Base-by-base conservation (phyloP, 352 stramenopile species). In the Globisporangium takayamanum region DNA sequence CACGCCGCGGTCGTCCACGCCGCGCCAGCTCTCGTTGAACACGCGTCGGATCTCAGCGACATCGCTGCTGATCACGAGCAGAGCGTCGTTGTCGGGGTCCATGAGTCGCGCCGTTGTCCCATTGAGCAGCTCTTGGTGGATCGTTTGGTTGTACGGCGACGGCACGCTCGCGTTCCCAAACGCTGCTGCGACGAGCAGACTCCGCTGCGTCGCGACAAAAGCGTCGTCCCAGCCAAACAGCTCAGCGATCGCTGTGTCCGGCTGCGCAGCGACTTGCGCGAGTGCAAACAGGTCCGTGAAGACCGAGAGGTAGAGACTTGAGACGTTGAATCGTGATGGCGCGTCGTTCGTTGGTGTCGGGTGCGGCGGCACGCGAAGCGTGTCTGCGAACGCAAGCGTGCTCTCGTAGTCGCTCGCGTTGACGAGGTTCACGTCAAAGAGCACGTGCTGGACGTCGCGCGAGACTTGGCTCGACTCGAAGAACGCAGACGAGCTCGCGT, bases 191-290 rank as follows among this genome's bases (percentile, higher is more conserved):
- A 65, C 46, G 0, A 88, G 63, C 39, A 62, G 49, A 3, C 47
- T 39, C 33, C 69, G 70, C 16, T 78, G 66, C 5, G 41, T 22
- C 0, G 49, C 44, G 0, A 78, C 57, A 45, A 86, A 88, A 10
- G 42, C 47, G 45, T 80, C 63, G 20, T 85, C 74, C 76, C 74
- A 90, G 0, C 59, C 66, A 73, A 88, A 90, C 12, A 88, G 59
- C 15, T 68, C 49, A 1, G 64, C 33, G 4, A 87, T 56, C 0
- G 74, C 76, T 7, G 47, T 60, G 8, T 65, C 57, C 0, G 52
- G 4, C 22, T 76, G 30, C 7, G 50, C 50, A 3, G 69, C 63
- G 5, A 67, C 42, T 0, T 48, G 52, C 25, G 78, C 69, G 0
- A 92, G 53, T 0, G 65, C 64, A 30, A 88, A 80, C 1, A 92